A percentile compares a stretch with the other conserved stretches of the same genome.
Evolutionary conservation across 441 rosid genomes (phyloP).

Genomic region (Iberis amara): DNA sequence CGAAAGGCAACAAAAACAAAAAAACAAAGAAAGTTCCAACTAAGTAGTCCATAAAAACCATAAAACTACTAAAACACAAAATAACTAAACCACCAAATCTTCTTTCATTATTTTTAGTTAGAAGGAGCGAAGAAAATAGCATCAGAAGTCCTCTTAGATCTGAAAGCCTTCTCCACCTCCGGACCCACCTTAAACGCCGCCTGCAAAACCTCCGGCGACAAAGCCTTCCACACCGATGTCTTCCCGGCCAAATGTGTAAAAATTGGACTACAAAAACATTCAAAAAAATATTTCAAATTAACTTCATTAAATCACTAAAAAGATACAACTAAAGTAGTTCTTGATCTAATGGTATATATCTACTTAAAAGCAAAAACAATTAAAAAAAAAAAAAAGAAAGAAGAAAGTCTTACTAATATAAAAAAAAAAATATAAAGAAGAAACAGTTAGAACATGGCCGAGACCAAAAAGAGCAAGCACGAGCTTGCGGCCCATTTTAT

Average conservation of each 20-base stretch:
- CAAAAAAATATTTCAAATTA: background rate
- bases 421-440: background rate
- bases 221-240: conserved; percentile 64
- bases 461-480: too few relatives aligned
- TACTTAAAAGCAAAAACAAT: too few relatives aligned
- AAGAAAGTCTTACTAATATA: too few relatives aligned
- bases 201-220: conserved; percentile 62
- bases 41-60: conserved; percentile 1
- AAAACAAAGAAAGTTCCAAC: too few relatives aligned
- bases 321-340: too few relatives aligned
- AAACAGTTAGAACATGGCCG: too few relatives aligned
- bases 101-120: conserved; percentile 26
- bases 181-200: conserved; percentile 60
- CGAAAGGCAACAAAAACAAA: too few relatives aligned
- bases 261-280: conserved; percentile 46
- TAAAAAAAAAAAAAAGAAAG: too few relatives aligned
- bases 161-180: conserved; percentile 50
- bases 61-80: background rate
- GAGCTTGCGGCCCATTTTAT: too few relatives aligned
- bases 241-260: conserved; percentile 86
- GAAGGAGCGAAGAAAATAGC: conserved; percentile 81
- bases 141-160: conserved; percentile 54
- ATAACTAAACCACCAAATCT: conserved; percentile 36
- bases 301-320: background rate
- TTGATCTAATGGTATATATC: too few relatives aligned